These are phyloP conservation scores for Tricholoma sp. DNA, from an alignment of 768 basidiomycete species.

Conservation along the genomic window DNA sequence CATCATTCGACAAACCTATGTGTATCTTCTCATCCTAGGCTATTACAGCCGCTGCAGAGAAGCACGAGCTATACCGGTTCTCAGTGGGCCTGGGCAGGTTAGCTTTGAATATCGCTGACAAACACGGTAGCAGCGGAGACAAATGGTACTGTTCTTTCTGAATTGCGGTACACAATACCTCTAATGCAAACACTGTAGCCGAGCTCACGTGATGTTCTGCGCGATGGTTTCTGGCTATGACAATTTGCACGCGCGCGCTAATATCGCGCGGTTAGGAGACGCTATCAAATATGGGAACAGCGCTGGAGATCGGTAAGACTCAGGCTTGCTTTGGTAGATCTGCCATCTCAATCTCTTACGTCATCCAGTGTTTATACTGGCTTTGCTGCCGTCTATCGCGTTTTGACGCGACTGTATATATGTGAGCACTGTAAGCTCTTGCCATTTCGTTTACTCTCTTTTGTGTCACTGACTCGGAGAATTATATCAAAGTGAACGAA, in stretches of 20 bases:
- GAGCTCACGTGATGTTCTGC: slow-evolving; percentile 56
- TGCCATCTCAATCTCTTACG: not conserved
- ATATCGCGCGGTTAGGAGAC: slow-evolving; percentile 54
- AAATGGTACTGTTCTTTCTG: slow-evolving; percentile 48
- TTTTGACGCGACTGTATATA: slow-evolving; percentile 51
- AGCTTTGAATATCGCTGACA: slow-evolving; percentile 63
- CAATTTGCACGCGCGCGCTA: slow-evolving; percentile 59
- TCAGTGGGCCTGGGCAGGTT: slow-evolving; percentile 64
- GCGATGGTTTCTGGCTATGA: slow-evolving; percentile 66
- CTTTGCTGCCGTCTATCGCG: slow-evolving; percentile 51
- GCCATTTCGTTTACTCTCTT: not conserved
- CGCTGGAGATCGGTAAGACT: slow-evolving; percentile 58
- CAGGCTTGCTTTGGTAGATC: too few species aligned
- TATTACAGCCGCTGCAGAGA: slow-evolving; percentile 49
- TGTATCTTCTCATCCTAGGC: not conserved
- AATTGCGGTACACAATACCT: not conserved
- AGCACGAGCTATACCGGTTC: slow-evolving; percentile 60
- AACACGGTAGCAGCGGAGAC: slow-evolving; percentile 56
- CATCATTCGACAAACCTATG: not conserved
- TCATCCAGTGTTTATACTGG: slow-evolving; percentile 52
- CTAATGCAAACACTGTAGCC: slow-evolving; percentile 31
- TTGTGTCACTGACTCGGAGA: not conserved
- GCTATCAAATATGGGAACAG: slow-evolving; percentile 62
- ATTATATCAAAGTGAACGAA: slow-evolving; percentile 44
- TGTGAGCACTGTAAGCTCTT: slow-evolving; percentile 52